Conservation (phyloP, 305 asterid genomes). For the Fraxinus platypoda region DNA sequence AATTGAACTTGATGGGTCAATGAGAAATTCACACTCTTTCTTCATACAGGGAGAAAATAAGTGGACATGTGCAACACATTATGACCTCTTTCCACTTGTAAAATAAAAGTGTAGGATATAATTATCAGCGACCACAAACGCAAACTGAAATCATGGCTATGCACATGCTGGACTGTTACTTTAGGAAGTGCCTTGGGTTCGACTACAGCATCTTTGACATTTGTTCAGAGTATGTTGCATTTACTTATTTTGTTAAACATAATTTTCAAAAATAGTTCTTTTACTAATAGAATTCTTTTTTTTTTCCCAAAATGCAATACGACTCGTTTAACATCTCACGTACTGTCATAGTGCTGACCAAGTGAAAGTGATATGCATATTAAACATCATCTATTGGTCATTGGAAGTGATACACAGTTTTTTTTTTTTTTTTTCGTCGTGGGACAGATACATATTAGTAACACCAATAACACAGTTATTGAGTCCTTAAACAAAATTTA, state of each 20-base stretch:
- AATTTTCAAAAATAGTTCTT: too few species aligned
- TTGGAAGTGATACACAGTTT: background rate
- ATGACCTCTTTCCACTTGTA: background rate
- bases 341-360: background rate
- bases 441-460: background rate
- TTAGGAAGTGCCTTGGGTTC: background rate
- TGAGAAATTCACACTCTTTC: background rate
- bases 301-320: background rate
- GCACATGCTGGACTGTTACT: background rate
- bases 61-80: background rate
- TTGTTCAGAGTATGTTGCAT: too few species aligned
- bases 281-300: too few species aligned
- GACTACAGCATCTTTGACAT: too few species aligned
- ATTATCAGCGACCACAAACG: background rate
- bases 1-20: background rate
- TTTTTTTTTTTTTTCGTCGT: too few species aligned
- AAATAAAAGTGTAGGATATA: background rate
- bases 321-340: background rate
- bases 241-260: too few species aligned
- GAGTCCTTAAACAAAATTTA: constrained; percentile 10
- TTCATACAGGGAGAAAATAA: background rate
- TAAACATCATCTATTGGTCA: background rate
- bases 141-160: constrained; percentile 14
- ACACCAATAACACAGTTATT: background rate
- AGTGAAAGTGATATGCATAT: background rate